Evolutionary conservation across 2,329 filamentous ascomycete genomes (phyloP), one percentile per base, ranked within the genome.

Genomic region (Shiraia sp.): DNA sequence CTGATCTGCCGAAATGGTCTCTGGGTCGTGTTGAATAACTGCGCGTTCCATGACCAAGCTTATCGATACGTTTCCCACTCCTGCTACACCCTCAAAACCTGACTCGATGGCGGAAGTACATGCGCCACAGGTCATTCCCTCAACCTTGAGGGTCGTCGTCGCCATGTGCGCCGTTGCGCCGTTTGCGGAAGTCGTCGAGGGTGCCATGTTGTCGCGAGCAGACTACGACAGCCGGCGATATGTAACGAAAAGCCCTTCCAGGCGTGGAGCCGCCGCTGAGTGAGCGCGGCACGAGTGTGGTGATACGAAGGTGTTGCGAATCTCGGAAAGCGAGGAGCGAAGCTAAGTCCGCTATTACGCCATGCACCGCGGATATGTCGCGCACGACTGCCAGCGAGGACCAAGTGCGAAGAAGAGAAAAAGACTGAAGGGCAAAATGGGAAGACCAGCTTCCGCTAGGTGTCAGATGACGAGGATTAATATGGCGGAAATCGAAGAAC

Each of bases 51-150:
- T 95, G 41, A 96, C 87, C 58, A 99, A 75, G 66, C 90, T 96
- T 59, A 99, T 87, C 8, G 90, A 95, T 45, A 97, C 90, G 57
- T 80, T 90, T 50, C 87, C 88, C 8, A 93, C 84, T 40, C 93
- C 92, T 27, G 86, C 78, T 4, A 95, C 80, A 53, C 81, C 82
- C 61, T 89, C 87, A 73, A 99, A 95, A 54, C 88, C 93, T 45
- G 86, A 82, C 77, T 97, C 92, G 57, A 99, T 86, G n/a, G 93
- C 86, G 31, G 91, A 95, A 19, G 92, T 96, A 69, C 93, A 99
- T 57, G 92, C 87, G 65, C 92, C 91, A 73, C 93, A 99, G 52
- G 78, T 80, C 76, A 79, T 99, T 57, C 93, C 93, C 55, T 87
- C 90, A 28, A 99, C 87, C 62, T 86, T 88, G 47, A 99, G 74